Evolutionary conservation across 371 early-diverging fungal genomes (phyloP), one percentile per base, ranked within the genome.

Genomic region (Blyttiomyces sp.): DNA sequence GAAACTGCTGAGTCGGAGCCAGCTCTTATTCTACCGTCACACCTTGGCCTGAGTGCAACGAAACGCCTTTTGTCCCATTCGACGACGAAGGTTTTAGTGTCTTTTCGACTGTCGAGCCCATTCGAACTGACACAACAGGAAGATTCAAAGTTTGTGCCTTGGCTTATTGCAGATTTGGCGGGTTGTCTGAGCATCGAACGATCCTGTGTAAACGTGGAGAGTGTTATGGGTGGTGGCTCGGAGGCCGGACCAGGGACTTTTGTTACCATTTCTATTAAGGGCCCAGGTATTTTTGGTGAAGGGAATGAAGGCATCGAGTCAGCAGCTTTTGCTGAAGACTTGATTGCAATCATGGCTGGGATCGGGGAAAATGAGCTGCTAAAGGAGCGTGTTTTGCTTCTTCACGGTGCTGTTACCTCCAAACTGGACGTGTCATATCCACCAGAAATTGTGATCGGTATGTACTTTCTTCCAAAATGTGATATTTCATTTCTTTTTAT

Each of bases 241-340:
- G 23, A 3, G 11, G 33, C 9, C 4, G 48, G 19, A 11, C 7
- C 56, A 26, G 48, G 42, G 33, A 57, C 57, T 0, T 26, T 61
- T 1, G 55, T 63, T 1, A 59, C 59, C 21, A 59, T 59, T 19
- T 45, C 33, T 6, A 42, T 71, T 21, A 48, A 53, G 16, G 62
- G 58, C 9, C 36, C 33, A 13, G 61, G 54, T 3, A 32, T 53
- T 9, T 23, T 27, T 11, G 46, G 43, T 11, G 28, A 35, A 13
- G 57, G 39, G 11, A 54, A 51, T n/a, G n/a, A n/a, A n/a, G n/a
- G n/a, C n/a, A 23, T 64, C 30, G 64, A n/a, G n/a, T n/a, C 63
- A 39, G 73, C 69, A 1, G 72, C 64, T n/a, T 64, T 62, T 19
- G 68, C 68, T 1, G 71, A 71, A 28, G 64, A 69, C 28, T 43